phyloP scores from a whole-genome alignment of 2,329 filamentous ascomycete genomes.

The Xylariaceae sp. region DNA sequence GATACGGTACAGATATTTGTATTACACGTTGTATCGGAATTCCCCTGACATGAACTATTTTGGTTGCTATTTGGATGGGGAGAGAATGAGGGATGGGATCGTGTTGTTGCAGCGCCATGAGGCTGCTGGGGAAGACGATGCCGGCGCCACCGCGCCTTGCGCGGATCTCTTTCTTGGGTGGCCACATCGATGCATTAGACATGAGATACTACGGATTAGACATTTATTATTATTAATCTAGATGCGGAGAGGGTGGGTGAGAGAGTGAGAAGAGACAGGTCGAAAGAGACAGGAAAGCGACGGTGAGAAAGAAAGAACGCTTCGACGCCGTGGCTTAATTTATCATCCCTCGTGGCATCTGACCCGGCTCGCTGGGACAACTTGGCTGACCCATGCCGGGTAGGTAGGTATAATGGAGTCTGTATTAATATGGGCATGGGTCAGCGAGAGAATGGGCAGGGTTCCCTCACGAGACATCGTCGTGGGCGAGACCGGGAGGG shows the following conservation, averaged over 20 bases:
- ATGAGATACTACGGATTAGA: too few species aligned
- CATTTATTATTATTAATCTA: too few species aligned
- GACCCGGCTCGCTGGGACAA: slow-evolving; percentile 26
- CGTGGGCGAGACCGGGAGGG: slow-evolving; percentile 9
- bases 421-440: neutral
- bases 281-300: neutral
- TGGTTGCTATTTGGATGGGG: neutral
- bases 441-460: slow-evolving; percentile 10
- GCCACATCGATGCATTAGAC: neutral
- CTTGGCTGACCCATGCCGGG: slow-evolving; percentile 20
- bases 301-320: neutral
- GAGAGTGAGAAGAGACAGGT: neutral
- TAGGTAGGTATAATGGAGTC: slow-evolving; percentile 1
- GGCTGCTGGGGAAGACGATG: slow-evolving; percentile 1
- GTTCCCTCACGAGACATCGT: slow-evolving; percentile 13
- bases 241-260: too few species aligned
- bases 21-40: slow-evolving; percentile 1
- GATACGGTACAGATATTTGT: neutral
- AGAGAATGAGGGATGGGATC: neutral
- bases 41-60: slow-evolving; percentile 8
- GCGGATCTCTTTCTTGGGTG: slow-evolving; percentile 5
- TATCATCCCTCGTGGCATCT: slow-evolving; percentile 24
- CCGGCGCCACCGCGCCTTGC: slow-evolving; percentile 6
- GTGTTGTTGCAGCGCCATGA: neutral
- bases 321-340: slow-evolving; percentile 14